Evolutionary conservation across 2,329 filamentous ascomycete species (phyloP).

Genomic region (Didymella sp.): DNA sequence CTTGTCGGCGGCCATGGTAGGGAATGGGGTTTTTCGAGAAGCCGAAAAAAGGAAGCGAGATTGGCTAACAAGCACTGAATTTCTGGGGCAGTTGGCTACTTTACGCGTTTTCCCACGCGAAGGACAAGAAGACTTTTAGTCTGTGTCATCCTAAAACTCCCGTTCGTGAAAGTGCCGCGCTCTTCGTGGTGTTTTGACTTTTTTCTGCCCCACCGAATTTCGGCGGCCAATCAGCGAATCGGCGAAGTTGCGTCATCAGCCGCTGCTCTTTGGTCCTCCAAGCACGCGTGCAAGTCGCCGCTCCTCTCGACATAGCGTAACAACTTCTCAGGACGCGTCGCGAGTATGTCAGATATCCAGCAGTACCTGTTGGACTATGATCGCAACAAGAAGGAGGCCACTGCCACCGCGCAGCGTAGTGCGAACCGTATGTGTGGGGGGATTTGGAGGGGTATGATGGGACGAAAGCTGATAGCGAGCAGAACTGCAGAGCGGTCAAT

Average conservation of each 20-base stretch:
- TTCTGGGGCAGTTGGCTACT: conserved; percentile 8
- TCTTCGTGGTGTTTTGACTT: conserved; percentile 17
- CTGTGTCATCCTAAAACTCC: conserved; percentile 22
- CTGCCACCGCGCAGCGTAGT: conserved; percentile 52
- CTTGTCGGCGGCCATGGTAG: conserved; percentile 49
- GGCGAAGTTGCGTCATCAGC: conserved; percentile 23
- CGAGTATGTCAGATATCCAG: conserved; percentile 60
- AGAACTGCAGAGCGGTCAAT: conserved; percentile 66
- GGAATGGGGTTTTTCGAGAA: conserved; percentile 16
- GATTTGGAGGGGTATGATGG: conserved; percentile 19
- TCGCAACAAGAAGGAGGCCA: conserved; percentile 56
- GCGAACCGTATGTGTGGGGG: conserved; percentile 47
- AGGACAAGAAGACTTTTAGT: conserved; percentile 19
- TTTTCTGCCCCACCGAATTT: conserved; percentile 23
- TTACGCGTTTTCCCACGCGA: conserved; percentile 13
- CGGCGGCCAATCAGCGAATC: conserved; percentile 24
- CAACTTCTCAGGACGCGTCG: conserved; percentile 15
- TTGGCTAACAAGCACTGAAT: neutral
- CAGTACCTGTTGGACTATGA: conserved; percentile 60
- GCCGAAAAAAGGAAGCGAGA: conserved; percentile 2
- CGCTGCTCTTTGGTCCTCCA: conserved; percentile 24
- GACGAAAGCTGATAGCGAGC: conserved; percentile 27
- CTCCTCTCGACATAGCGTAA: conserved; percentile 8
- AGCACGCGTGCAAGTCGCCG: conserved; percentile 18
- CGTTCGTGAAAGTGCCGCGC: conserved; percentile 15